phyloP scores from a whole-genome alignment of 352 stramenopile genomes.

The Blastocystis sp. region DNA sequence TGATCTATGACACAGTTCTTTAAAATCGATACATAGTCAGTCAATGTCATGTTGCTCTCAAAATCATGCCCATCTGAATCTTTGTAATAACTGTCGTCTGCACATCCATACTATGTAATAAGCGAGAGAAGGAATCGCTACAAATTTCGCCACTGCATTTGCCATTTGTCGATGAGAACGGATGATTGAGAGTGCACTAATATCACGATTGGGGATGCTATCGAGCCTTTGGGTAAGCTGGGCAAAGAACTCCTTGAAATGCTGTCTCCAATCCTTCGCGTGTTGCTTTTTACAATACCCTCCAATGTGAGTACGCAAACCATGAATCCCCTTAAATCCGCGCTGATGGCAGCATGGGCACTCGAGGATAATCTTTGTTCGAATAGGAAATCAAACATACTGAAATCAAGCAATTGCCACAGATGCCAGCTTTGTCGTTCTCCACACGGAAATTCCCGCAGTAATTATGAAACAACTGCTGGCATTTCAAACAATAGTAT shows the following conservation, averaged over 20 bases:
- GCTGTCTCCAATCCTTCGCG: constrained; percentile 50
- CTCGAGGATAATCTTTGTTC: constrained; percentile 29
- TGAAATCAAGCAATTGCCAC: neutral
- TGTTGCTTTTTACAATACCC: constrained; percentile 50
- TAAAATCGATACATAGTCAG: constrained; percentile 2
- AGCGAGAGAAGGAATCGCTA: neutral
- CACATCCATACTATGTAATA: constrained; percentile 23
- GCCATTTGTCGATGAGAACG: neutral
- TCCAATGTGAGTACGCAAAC: constrained; percentile 29
- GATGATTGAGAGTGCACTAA: constrained; percentile 11
- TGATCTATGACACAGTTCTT: neutral
- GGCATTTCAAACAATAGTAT: constrained; percentile 39
- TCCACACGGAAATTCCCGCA: constrained; percentile 20
- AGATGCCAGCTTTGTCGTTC: constrained; percentile 5
- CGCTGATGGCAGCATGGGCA: constrained; percentile 53
- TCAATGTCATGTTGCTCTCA: neutral
- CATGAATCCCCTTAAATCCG: constrained; percentile 49
- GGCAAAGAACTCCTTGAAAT: constrained; percentile 59
- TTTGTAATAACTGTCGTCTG: neutral
- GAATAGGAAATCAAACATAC: neutral
- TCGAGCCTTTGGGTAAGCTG: neutral
- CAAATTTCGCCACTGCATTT: neutral
- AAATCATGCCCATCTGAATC: neutral
- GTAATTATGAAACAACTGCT: constrained; percentile 1
- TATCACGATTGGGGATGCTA: neutral